Percentiles rank a stretch among this genome's conserved stretches.
phyloP scores from a whole-genome alignment of 345 rosid species.

The Boechera stricta region DNA sequence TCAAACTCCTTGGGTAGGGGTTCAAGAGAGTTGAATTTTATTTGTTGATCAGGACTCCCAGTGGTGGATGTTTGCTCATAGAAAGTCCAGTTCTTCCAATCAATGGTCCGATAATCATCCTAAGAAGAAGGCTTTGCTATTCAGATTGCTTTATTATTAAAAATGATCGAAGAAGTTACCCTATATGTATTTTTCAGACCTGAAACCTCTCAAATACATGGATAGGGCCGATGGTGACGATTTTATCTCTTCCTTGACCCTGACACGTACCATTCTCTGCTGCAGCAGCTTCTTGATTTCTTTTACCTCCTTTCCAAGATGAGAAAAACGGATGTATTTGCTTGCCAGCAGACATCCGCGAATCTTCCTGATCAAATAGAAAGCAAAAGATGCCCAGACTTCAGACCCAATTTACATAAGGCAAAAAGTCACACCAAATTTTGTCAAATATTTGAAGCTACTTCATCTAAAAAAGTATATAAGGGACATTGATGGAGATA shows the following conservation, averaged over 20 bases:
- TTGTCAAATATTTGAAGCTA: slow-evolving; percentile 3
- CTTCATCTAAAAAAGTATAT: neutral
- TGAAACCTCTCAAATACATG: slow-evolving; percentile 78
- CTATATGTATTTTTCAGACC: slow-evolving; percentile 50
- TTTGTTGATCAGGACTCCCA: slow-evolving; percentile 34
- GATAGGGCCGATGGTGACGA: slow-evolving; percentile 65
- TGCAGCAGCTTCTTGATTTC: slow-evolving; percentile 51
- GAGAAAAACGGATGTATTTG: slow-evolving; percentile 89
- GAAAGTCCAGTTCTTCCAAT: slow-evolving; percentile 83
- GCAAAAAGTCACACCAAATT: slow-evolving; percentile 3
- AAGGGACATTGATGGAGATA: neutral
- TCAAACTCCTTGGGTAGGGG: slow-evolving; percentile 47
- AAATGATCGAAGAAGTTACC: neutral
- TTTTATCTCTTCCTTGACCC: slow-evolving; percentile 45
- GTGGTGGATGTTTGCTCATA: slow-evolving; percentile 45
- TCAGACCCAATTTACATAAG: slow-evolving; percentile 9
- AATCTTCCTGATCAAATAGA: slow-evolving; percentile 72
- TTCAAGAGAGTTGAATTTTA: slow-evolving; percentile 44
- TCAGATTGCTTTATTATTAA: slow-evolving; percentile 13
- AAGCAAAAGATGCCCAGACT: slow-evolving; percentile 23
- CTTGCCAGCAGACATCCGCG: slow-evolving; percentile 67
- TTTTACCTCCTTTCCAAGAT: slow-evolving; percentile 58
- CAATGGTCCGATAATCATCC: slow-evolving; percentile 57
- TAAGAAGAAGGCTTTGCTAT: slow-evolving; percentile 36
- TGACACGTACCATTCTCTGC: slow-evolving; percentile 39